Percentiles rank a stretch among this genome's conserved stretches.
These are phyloP conservation scores for slime mould (Dictyostelium discoideum) DNA, from an alignment of 78 protist species.

Conservation along the genomic window dicty_2.7 NC_007090.3:5121001-5121500, in stretches of 20 bases:
- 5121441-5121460: slow-evolving; percentile 25
- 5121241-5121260: slow-evolving; percentile 22
- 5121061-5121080: slow-evolving; percentile 16
- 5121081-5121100: too few relatives aligned
- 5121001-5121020: neutral
- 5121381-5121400: slow-evolving; percentile 43
- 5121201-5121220: slow-evolving; percentile 80
- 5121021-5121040: slow-evolving; percentile 22
- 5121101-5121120: too few relatives aligned
- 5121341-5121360: slow-evolving; percentile 66
- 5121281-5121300: slow-evolving; percentile 51
- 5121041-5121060: slow-evolving; percentile 29
- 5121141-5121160: neutral
- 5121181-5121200: slow-evolving; percentile 72
- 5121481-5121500: slow-evolving; percentile 29
- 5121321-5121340: slow-evolving; percentile 9
- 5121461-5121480: neutral
- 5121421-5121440: slow-evolving; percentile 57
- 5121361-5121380: slow-evolving; percentile 59
- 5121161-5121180: neutral
- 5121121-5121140: neutral
- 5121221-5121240: slow-evolving; percentile 15
- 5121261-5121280: slow-evolving; percentile 50
- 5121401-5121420: slow-evolving; percentile 38
- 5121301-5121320: slow-evolving; percentile 12